Evolutionary conservation across 208 protist species (phyloP).

Genomic region (Trypanosoma melophagium): DNA sequence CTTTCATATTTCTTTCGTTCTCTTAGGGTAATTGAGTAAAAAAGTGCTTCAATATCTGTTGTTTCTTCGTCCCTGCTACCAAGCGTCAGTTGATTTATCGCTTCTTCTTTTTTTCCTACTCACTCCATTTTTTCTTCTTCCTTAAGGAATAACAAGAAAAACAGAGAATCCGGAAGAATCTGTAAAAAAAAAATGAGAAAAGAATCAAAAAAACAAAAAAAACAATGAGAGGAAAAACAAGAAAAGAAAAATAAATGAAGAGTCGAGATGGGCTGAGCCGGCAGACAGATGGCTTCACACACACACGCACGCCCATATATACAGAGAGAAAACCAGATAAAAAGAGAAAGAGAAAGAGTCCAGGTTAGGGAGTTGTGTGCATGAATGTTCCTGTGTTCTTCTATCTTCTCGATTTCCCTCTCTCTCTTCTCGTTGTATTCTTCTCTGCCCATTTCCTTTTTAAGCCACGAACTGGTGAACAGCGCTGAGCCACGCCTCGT

Average conservation of each 20-base stretch:
- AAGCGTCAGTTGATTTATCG: too few relatives aligned
- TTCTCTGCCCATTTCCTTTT: not conserved
- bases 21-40: not conserved
- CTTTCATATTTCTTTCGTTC: not conserved
- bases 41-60: not conserved
- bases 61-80: too few relatives aligned
- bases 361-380: not conserved
- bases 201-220: not conserved
- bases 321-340: not conserved
- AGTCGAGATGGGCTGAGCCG: too few relatives aligned
- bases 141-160: not conserved
- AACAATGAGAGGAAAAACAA: too few relatives aligned
- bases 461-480: constrained; percentile 82
- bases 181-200: not conserved
- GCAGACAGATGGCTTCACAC: not conserved
- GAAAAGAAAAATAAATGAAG: too few relatives aligned
- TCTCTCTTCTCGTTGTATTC: not conserved
- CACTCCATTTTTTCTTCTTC: not conserved
- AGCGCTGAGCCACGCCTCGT: constrained; percentile 79
- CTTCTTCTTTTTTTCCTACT: not conserved
- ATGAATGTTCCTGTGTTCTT: too few relatives aligned
- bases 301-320: too few relatives aligned
- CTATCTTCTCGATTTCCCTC: not conserved
- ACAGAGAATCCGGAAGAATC: not conserved
- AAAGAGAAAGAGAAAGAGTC: not conserved